These are phyloP conservation scores for Coemansia sp. DNA, from an alignment of 192 early-diverging fungal species.

Conservation along the genomic window DNA sequence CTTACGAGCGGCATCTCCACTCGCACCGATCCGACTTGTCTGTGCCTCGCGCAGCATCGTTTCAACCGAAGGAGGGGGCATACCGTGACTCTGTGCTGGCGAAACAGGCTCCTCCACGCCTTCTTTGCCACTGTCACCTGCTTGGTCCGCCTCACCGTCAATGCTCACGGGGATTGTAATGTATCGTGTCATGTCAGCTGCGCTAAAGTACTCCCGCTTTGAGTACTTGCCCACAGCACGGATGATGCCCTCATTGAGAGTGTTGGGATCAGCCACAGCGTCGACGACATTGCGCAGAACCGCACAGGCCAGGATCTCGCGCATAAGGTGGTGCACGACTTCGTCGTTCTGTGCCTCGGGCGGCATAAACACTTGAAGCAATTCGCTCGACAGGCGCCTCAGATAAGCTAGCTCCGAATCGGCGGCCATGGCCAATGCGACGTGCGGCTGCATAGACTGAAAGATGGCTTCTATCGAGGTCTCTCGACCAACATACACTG, in stretches of 20 bases:
- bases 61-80: slow-evolving; percentile 31
- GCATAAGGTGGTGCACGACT: slow-evolving; percentile 44
- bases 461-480: slow-evolving; percentile 50
- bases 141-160: slow-evolving; percentile 18
- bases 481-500: slow-evolving; percentile 45
- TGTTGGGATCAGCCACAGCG: slow-evolving; percentile 44
- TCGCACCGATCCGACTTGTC: slow-evolving; percentile 25
- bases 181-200: slow-evolving; percentile 51
- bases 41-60: slow-evolving; percentile 55
- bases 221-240: slow-evolving; percentile 44
- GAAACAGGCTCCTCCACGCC: slow-evolving; percentile 6
- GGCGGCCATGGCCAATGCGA: slow-evolving; percentile 44
- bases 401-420: slow-evolving; percentile 54
- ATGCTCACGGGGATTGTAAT: slow-evolving; percentile 42
- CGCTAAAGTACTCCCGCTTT: slow-evolving; percentile 41
- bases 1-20: neutral
- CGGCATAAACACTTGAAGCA: slow-evolving; percentile 48
- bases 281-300: slow-evolving; percentile 55
- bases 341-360: slow-evolving; percentile 48
- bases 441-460: slow-evolving; percentile 56
- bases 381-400: slow-evolving; percentile 38
- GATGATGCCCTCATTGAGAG: slow-evolving; percentile 52
- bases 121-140: neutral
- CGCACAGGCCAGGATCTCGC: slow-evolving; percentile 55
- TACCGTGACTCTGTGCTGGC: slow-evolving; percentile 1